Base-by-base conservation (phyloP, 352 stramenopile species). In the Phytophthora ramorum region DNA sequence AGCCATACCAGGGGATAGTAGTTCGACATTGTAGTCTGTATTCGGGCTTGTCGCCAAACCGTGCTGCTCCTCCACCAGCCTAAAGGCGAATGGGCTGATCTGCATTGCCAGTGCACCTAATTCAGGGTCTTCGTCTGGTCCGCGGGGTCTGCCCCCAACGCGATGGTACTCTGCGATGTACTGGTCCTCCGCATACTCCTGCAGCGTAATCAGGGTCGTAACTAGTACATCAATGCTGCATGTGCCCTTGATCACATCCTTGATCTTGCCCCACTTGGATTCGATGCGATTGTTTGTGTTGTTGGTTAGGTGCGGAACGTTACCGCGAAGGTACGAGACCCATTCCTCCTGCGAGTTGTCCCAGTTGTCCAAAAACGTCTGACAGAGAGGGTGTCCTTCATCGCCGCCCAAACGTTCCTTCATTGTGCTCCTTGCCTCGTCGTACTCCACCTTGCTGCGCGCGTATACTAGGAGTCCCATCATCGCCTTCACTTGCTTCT, bases 281-380 rank as follows among this genome's bases (percentile, higher is more conserved):
- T 66, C 58, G 14, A 61, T 44, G 2, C 40, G 12, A 17, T 63
- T 69, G 60, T 69, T 69, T 0, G 52, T 69, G 35, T 69, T 57
- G 45, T 55, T 69, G 0, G 26, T 63, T 3, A 53, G 28, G 19
- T 58, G 53, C 0, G 45, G 41, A 0, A 67, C 43, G n/a, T 67
- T 56, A 10, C 59, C 59, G 16, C 50, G 59, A 7, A 24, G 17
- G 17, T 24, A 56, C 19, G 26, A 37, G 2, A 62, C 50, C 50
- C 49, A 68, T 14, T 55, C 43, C 1, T 68, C 17, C 9, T 54
- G 14, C 0, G 10, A 38, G 32, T 51, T 51, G 9, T 68, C 52
- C 54, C 46, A 44, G 17, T 68, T 57, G 0, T 45, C 28, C 14
- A 40, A 22, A n/a, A 47, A 47, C 1, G 1, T 41, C 2, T 41